Percentiles rank a stretch among this genome's conserved stretches.
Conservation (phyloP, 306 rosid species). For the Leucaena leucocephala region DNA sequence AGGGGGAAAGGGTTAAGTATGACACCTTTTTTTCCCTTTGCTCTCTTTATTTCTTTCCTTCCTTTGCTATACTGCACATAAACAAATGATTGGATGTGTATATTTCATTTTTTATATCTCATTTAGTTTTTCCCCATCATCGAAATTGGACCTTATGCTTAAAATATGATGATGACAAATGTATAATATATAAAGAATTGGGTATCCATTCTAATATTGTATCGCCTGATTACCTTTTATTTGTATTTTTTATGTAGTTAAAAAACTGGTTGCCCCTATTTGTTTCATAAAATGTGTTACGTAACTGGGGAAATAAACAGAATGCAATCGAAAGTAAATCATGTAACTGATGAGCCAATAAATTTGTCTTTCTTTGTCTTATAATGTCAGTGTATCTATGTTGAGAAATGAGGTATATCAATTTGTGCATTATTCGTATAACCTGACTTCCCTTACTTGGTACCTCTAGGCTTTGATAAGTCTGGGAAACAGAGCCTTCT, state of each 20-base stretch:
- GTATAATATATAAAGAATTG: background rate
- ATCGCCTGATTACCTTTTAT: background rate
- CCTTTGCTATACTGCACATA: slow-evolving; percentile 2
- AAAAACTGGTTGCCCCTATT: background rate
- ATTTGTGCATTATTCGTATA: background rate
- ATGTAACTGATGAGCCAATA: background rate
- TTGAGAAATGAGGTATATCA: background rate
- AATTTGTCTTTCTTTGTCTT: background rate
- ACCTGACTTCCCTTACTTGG: background rate
- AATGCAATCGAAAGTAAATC: background rate
- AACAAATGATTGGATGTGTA: background rate
- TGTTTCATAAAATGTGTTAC: background rate
- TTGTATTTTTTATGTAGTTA: background rate
- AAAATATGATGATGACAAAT: slow-evolving; percentile 14
- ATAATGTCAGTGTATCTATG: background rate
- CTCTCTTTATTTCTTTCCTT: slow-evolving; percentile 28
- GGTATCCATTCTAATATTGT: background rate
- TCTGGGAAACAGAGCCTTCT: background rate
- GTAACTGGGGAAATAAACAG: background rate
- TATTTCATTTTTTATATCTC: background rate
- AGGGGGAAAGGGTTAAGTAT: background rate
- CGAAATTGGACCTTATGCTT: background rate
- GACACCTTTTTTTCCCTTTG: background rate
- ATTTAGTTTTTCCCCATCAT: background rate
- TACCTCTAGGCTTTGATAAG: background rate